phyloP scores from a whole-genome alignment of 768 basidiomycete species.

The Lactifluus pinguis region DNA sequence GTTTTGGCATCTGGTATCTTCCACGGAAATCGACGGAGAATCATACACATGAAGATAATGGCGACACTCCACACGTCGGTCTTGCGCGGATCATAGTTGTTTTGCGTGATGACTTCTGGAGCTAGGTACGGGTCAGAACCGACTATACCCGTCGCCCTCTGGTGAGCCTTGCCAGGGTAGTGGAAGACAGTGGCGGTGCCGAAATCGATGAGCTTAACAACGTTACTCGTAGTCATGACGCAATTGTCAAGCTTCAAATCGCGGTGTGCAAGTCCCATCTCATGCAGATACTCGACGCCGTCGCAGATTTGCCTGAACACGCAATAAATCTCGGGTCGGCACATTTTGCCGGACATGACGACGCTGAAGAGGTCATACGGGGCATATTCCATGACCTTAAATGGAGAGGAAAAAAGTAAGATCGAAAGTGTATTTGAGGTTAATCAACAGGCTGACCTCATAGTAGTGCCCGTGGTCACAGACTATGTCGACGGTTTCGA shows the following conservation, averaged over 20 bases:
- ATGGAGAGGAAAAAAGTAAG: constrained; percentile 1
- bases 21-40: constrained; percentile 96
- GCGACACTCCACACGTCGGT: constrained; percentile 98
- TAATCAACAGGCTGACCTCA: constrained; percentile 53
- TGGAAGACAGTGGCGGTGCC: constrained; percentile 99
- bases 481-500: constrained; percentile 97
- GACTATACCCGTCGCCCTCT: constrained; percentile 81
- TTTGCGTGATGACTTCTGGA: constrained; percentile 80
- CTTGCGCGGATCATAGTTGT: constrained; percentile 89
- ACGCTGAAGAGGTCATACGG: constrained; percentile 98
- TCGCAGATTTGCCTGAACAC: constrained; percentile 98
- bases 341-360: constrained; percentile 99
- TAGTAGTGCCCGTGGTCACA: constrained; percentile 97
- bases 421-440: background rate
- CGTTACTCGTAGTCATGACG: constrained; percentile 91
- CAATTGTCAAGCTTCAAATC: constrained; percentile 99
- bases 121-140: constrained; percentile 98
- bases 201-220: constrained; percentile 99
- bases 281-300: constrained; percentile 96
- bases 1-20: constrained; percentile 94
- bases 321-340: constrained; percentile 96
- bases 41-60: constrained; percentile 99
- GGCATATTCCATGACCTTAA: constrained; percentile 97
- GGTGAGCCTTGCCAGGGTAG: constrained; percentile 82
- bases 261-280: constrained; percentile 94